phyloP scores from a whole-genome alignment of 148 eudicot genomes.

The Silene latifolia region DNA sequence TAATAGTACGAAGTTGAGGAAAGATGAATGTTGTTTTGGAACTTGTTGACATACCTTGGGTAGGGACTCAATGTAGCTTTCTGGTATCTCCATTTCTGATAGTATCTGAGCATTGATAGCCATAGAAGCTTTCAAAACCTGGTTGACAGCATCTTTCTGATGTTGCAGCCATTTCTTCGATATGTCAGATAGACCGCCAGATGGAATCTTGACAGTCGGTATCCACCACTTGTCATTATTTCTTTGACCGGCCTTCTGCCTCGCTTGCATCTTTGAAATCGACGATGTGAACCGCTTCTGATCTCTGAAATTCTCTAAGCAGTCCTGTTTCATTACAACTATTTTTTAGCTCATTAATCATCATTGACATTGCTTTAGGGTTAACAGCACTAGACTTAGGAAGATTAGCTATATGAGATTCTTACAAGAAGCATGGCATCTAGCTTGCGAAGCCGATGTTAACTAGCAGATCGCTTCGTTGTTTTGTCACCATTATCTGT shows the following conservation, averaged over 20 bases:
- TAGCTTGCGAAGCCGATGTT: slow-evolving; percentile 80
- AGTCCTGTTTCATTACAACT: slow-evolving; percentile 41
- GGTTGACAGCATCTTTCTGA: slow-evolving; percentile 79
- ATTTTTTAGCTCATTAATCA: not conserved
- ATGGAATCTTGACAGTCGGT: slow-evolving; percentile 74
- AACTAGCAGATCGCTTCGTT: slow-evolving; percentile 65
- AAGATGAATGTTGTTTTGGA: not conserved
- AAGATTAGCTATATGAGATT: slow-evolving; percentile 3
- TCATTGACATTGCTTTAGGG: not conserved
- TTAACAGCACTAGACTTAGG: not conserved
- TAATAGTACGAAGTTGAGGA: no score
- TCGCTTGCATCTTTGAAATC: slow-evolving; percentile 54
- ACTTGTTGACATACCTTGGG: slow-evolving; percentile 51
- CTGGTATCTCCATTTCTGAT: slow-evolving; percentile 83
- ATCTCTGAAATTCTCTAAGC: slow-evolving; percentile 66
- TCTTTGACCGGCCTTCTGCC: slow-evolving; percentile 46
- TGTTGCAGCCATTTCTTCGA: slow-evolving; percentile 62
- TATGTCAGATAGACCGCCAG: slow-evolving; percentile 55
- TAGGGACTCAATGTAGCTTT: slow-evolving; percentile 68
- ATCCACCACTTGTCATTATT: slow-evolving; percentile 77
- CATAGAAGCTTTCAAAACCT: slow-evolving; percentile 88
- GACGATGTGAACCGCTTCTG: slow-evolving; percentile 61
- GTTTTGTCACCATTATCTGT: slow-evolving; percentile 84
- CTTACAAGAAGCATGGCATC: slow-evolving; percentile 89
- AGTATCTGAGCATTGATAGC: slow-evolving; percentile 84